Conservation (phyloP, 2,329 filamentous ascomycete species). For the Ceratocystis papillata region DNA sequence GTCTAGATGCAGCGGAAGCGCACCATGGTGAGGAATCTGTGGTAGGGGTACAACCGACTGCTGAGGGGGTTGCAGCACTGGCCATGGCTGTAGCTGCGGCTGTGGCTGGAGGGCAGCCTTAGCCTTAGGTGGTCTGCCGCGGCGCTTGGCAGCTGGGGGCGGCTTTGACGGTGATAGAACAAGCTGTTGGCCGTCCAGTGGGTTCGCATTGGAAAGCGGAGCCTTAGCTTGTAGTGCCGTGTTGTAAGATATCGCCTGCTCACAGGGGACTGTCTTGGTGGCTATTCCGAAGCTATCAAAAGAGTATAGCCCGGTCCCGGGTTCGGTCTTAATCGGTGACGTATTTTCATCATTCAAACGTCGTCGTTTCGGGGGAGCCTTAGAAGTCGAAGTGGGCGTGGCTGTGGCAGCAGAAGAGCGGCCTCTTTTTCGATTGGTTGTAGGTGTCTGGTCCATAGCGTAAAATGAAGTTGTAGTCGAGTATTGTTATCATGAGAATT, state of each 20-base stretch:
- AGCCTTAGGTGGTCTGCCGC: conserved; percentile 23
- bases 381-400: conserved; percentile 20
- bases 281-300: background rate
- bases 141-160: background rate
- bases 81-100: conserved; percentile 13
- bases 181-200: background rate
- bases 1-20: background rate
- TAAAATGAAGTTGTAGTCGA: background rate
- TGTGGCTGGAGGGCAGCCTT: background rate
- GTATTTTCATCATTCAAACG: conserved; percentile 21
- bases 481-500: background rate
- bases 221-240: no score
- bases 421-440: conserved; percentile 19
- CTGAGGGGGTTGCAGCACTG: conserved; percentile 13
- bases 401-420: conserved; percentile 20
- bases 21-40: background rate
- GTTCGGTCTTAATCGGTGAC: background rate
- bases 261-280: background rate
- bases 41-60: background rate
- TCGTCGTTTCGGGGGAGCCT: conserved; percentile 11
- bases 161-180: background rate
- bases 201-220: background rate
- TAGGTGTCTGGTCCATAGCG: conserved; percentile 20
- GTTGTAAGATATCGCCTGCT: no score
- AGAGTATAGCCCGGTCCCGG: background rate